Base-by-base conservation (phyloP, 2,329 filamentous ascomycete species). In the Lasiodiplodia sp. region DNA sequence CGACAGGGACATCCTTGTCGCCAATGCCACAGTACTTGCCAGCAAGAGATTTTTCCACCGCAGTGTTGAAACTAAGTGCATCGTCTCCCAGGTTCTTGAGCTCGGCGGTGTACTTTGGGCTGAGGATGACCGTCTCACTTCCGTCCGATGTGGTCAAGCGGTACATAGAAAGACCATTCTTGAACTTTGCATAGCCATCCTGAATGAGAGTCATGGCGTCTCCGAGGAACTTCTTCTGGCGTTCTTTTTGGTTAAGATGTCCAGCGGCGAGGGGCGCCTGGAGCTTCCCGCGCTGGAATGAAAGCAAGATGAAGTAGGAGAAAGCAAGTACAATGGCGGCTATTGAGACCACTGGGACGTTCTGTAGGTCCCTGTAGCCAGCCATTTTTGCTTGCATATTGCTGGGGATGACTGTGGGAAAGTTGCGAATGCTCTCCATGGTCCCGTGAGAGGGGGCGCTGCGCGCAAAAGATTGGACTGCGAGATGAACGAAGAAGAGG, bases 31-130 rank as follows among this genome's bases (percentile, higher is more conserved):
- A 68, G 31, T 68, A 68, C 71, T 70, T 37, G 76, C 78, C 34
- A 70, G 60, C 67, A 11, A 64, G 16, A n/a, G 18, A 12, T n/a
- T 56, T 70, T 0, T 74, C 71, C 23, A 78, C 55, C 6, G 76
- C 74, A 10, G 70, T 71, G 2, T 73, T 71, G 53, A 80, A 78
- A 55, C 73, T 78, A 53, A 80, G 72, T 37, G 77, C 72, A 57
- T 74, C 71, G 62, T 80, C 79, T 0, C 76, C 72, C 16, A 79
- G 70, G 49, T 73, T 78, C 52, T 75, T 70, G 25, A 80, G 58
- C 58, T 80, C 79, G 4, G 75, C 75, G 16, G 79, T 67, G 28
- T 79, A 73, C 28, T 66, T 72, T n/a, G 66, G 53, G 52, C 74
- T 72, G 23, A 80, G 62, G 3, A 80, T 71, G 7, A 80, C 67